Evolutionary conservation across 1,139 yeast genomes (phyloP), one percentile per base, ranked within the genome.

Genomic region (Komagataea norvegica): DNA sequence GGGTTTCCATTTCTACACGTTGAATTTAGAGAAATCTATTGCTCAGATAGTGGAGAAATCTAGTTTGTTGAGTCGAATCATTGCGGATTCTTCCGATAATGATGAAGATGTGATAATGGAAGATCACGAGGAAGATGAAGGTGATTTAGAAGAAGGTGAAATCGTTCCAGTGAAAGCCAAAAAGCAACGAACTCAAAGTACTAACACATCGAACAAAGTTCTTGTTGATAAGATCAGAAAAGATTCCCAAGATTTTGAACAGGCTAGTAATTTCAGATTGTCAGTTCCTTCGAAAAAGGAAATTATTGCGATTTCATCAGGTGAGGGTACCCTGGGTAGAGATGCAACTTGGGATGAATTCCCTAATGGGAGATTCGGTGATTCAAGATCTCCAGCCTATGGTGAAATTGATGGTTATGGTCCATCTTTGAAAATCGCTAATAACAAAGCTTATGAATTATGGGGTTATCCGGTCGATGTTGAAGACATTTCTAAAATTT

Each of bases 381-480:
- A 93, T 62, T 87, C 97, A 0, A 72, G 94, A 51, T 88, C 97
- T 24, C 98, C 98, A 6, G 91, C 98, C 0, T 91, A 84, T 62
- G 98, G 98, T 64, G 96, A 89, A 61, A 85, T 89, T 54, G 96
- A 89, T 57, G 98, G 97, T 24, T 91, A 91, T 60, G 97, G 98
- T 2, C 95, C 96, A 1, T 77, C 85, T 6, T 72, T 91, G 51
- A 89, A 88, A 54, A 77, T 85, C 11, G 73, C 88, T 8, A 72
- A 79, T n/a, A 70, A 71, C 30, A 77, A 72, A 53, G 95, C 95
- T 1, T 66, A 73, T 37, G 73, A 72, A 37, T 67, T 78, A 31
- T 91, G 97, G 97, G 96, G 96, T 0, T 65, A 72, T 35, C 96
- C 97, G 5, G 74, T 67, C 33, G 68, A 69, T n/a, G 53, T 66